A percentile compares a stretch with the other conserved stretches of the same genome.
These are phyloP conservation scores for Cytospora piceae DNA, from an alignment of 2,329 filamentous ascomycete species.

Conservation along the genomic window DNA sequence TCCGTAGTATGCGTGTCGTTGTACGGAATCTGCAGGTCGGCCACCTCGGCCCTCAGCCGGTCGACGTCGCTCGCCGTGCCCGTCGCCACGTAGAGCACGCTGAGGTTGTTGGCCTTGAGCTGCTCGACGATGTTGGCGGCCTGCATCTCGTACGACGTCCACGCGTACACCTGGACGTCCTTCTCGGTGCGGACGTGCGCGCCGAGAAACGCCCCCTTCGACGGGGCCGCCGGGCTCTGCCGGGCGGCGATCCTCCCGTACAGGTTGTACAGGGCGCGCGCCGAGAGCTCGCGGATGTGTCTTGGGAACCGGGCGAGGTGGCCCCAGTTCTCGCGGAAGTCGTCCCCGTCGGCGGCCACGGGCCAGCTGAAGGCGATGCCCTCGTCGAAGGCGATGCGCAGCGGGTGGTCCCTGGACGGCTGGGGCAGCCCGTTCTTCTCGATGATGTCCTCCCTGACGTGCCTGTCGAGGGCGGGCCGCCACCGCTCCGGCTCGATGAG, in stretches of 20 bases:
- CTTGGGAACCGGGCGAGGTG: conserved; percentile 12
- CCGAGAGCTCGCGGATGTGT: conserved; percentile 27
- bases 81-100: conserved; percentile 29
- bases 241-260: conserved; percentile 18
- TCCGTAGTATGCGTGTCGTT: conserved; percentile 11
- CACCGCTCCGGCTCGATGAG: conserved; percentile 15
- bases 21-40: conserved; percentile 11
- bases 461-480: conserved; percentile 19
- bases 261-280: conserved; percentile 25
- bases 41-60: conserved; percentile 8
- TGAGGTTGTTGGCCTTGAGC: conserved; percentile 17
- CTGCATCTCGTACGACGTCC: conserved; percentile 26
- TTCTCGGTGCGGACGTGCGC: conserved; percentile 27
- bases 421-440: background rate
- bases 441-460: background rate
- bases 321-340: conserved; percentile 26
- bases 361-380: conserved; percentile 28
- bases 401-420: conserved; percentile 5
- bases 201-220: conserved; percentile 22
- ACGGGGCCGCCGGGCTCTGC: conserved; percentile 19
- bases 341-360: conserved; percentile 21
- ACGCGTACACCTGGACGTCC: conserved; percentile 24
- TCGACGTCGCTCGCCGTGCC: conserved; percentile 28
- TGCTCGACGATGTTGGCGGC: conserved; percentile 13
- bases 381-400: conserved; percentile 26